These are phyloP conservation scores for Stephanodiscus triporus DNA, from an alignment of 108 stramenopile species.

Conservation along the genomic window DNA sequence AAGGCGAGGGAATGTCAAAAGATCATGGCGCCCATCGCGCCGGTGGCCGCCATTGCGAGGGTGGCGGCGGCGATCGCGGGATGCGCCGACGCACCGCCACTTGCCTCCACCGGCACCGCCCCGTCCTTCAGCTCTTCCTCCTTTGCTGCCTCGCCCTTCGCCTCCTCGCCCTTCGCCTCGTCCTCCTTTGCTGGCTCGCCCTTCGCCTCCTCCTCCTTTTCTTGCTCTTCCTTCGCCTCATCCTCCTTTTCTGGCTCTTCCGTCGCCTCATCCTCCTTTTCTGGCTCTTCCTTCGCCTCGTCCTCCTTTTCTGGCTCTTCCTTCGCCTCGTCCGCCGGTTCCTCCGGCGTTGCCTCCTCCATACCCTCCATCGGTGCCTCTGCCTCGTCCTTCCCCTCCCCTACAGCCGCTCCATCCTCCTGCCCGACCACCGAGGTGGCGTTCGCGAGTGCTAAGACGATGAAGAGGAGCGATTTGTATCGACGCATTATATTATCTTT, in stretches of 20 bases:
- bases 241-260: neutral
- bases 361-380: neutral
- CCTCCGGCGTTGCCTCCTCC: neutral
- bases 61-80: neutral
- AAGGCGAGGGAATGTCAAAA: conserved; percentile 15
- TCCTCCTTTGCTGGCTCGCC: neutral
- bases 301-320: no score
- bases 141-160: neutral
- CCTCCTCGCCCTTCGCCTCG: neutral
- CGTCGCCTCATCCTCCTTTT: neutral
- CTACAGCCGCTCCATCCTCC: neutral
- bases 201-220: neutral
- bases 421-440: neutral
- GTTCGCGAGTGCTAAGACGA: neutral
- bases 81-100: neutral
- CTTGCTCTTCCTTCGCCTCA: neutral
- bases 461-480: conserved; percentile 7
- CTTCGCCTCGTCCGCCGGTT: no score
- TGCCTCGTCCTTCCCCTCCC: neutral
- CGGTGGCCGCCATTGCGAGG: neutral
- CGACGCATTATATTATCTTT: no score
- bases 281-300: neutral
- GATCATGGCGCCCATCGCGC: conserved; percentile 13
- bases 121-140: neutral
- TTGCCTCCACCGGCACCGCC: neutral